phyloP scores from a whole-genome alignment of 1,284 basidiomycete genomes.

The Ceratobasidium sp. region DNA sequence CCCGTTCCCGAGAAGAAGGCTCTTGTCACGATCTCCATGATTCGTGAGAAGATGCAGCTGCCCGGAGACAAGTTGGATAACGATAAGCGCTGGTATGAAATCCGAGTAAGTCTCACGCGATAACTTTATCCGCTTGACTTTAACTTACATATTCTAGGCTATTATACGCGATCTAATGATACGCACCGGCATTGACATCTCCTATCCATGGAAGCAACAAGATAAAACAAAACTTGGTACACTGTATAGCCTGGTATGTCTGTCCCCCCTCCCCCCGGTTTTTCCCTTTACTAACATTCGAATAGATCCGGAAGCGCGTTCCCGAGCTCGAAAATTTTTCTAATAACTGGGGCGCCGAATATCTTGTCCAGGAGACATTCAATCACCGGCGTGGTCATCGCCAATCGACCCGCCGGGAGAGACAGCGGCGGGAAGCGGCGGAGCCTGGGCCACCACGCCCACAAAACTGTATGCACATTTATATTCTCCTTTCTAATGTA shows the following conservation, averaged over 20 bases:
- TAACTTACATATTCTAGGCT: background rate
- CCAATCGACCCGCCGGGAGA: too few relatives aligned
- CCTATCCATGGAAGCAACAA: constrained; percentile 1
- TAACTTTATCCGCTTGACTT: background rate
- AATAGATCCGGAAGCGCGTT: background rate
- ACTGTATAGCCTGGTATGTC: background rate
- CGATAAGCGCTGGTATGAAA: background rate
- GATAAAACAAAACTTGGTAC: constrained; percentile 6
- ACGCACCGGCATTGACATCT: background rate
- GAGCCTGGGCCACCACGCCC: too few relatives aligned
- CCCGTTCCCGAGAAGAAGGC: background rate
- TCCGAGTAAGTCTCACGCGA: background rate
- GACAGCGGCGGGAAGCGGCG: too few relatives aligned
- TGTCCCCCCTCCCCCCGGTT: too few relatives aligned
- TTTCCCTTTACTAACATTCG: background rate
- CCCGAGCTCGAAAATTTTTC: background rate
- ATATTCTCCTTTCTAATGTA: too few relatives aligned
- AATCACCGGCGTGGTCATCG: constrained; percentile 11
- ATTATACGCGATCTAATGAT: background rate
- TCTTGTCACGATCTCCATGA: background rate
- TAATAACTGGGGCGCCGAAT: constrained; percentile 26
- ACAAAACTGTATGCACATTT: too few relatives aligned
- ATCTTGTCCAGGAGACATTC: constrained; percentile 9
- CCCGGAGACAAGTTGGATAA: background rate
- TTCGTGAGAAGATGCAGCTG: background rate